These are phyloP conservation scores for Claviceps sp. DNA, from an alignment of 2,329 filamentous ascomycete genomes.

Conservation along the genomic window DNA sequence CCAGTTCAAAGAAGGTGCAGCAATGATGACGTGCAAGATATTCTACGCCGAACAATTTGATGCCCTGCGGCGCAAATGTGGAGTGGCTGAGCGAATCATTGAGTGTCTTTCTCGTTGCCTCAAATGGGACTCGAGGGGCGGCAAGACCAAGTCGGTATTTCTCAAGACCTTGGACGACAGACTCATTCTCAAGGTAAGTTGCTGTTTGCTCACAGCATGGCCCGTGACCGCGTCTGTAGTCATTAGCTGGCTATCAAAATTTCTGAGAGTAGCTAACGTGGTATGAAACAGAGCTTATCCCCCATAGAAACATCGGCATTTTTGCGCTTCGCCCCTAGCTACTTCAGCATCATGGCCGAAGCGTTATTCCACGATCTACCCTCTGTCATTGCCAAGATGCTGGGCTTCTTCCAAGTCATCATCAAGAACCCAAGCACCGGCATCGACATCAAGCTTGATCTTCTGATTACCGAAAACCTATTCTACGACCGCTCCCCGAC, in stretches of 20 bases:
- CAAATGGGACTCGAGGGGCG: conserved; percentile 96
- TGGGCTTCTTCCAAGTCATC: conserved; percentile 93
- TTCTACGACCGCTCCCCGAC: conserved; percentile 91
- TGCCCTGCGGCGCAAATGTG: conserved; percentile 81
- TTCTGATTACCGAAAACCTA: conserved; percentile 92
- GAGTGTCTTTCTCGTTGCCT: conserved; percentile 90
- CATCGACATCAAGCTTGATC: conserved; percentile 85
- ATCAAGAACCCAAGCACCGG: conserved; percentile 91
- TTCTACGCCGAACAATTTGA: conserved; percentile 98
- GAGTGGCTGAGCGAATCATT: conserved; percentile 83
- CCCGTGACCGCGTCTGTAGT: not conserved
- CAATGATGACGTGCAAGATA: conserved; percentile 93
- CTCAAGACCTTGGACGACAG: conserved; percentile 92
- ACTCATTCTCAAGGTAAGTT: conserved; percentile 63
- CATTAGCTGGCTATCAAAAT: conserved; percentile 6
- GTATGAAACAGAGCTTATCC: conserved; percentile 49
- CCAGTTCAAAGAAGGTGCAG: conserved; percentile 85
- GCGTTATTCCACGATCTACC: conserved; percentile 90
- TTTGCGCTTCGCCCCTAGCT: conserved; percentile 86
- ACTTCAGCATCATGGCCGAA: conserved; percentile 95
- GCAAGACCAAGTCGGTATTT: conserved; percentile 95
- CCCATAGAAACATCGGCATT: conserved; percentile 91
- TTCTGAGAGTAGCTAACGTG: no score
- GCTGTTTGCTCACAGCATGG: not conserved
- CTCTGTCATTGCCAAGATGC: conserved; percentile 97